These are phyloP conservation scores for Plasmopara halstedii DNA, from an alignment of 352 stramenopile genomes.

Conservation along the genomic window DNA sequence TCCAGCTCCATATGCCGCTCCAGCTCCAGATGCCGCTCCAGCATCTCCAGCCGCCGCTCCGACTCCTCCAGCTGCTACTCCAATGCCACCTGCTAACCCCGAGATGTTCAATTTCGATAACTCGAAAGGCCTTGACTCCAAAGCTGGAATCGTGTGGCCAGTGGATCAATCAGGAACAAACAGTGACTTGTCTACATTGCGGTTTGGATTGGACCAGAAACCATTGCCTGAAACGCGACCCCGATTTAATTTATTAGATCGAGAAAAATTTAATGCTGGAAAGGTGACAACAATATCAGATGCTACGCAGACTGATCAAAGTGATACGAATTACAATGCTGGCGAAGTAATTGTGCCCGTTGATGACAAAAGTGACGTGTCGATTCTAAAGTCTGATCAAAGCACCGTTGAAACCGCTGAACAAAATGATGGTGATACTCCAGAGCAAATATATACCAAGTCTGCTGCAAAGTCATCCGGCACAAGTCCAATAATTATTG, in stretches of 20 bases:
- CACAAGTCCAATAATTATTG: constrained; percentile 20
- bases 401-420: constrained; percentile 18
- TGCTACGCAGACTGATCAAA: background rate
- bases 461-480: background rate
- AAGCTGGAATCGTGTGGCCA: background rate
- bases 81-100: background rate
- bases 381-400: constrained; percentile 22
- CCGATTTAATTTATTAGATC: background rate
- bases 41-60: background rate
- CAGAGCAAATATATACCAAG: constrained; percentile 16
- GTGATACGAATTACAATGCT: constrained; percentile 7
- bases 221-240: background rate
- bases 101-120: background rate
- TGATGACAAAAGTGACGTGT: constrained; percentile 14
- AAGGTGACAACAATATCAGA: background rate
- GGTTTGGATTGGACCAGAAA: background rate
- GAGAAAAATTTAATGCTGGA: background rate
- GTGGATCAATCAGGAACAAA: background rate
- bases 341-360: constrained; percentile 18
- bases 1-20: background rate
- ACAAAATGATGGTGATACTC: constrained; percentile 5
- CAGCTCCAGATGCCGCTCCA: background rate
- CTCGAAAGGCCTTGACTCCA: background rate
- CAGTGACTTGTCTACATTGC: background rate
- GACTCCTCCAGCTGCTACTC: background rate